Evolutionary conservation across 2,329 filamentous ascomycete genomes (phyloP).

Genomic region (Aspergillus sp.): DNA sequence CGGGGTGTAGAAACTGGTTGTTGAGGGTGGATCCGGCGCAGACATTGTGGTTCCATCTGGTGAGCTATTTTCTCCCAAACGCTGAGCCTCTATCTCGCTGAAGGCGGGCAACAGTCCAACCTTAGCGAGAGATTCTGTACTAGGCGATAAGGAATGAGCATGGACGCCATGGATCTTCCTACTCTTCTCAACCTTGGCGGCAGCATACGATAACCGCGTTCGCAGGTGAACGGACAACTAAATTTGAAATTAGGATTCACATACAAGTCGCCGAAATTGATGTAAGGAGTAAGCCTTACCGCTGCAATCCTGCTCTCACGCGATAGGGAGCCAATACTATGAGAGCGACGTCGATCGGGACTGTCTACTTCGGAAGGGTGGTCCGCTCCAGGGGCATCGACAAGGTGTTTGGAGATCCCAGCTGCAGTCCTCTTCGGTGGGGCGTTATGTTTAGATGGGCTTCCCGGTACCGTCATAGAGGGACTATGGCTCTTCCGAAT

Average conservation of each 20-base stretch:
- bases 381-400: constrained; percentile 16
- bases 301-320: constrained; percentile 74
- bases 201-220: constrained; percentile 85
- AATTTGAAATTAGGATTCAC: constrained; percentile 23
- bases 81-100: constrained; percentile 29
- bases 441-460: constrained; percentile 21
- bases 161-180: constrained; percentile 75
- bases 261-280: not conserved
- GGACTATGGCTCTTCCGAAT: constrained; percentile 13
- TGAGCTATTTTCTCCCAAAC: constrained; percentile 26
- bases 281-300: constrained; percentile 51
- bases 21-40: constrained; percentile 21
- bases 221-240: constrained; percentile 77
- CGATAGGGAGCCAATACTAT: constrained; percentile 70
- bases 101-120: constrained; percentile 55
- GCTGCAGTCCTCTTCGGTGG: constrained; percentile 75
- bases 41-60: constrained; percentile 25
- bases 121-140: constrained; percentile 55
- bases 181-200: constrained; percentile 88
- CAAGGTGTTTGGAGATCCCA: constrained; percentile 65
- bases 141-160: constrained; percentile 72
- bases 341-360: constrained; percentile 58
- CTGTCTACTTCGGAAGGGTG: constrained; percentile 37
- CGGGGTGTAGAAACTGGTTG: constrained; percentile 14
- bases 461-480: constrained; percentile 14